Evolutionary conservation across 2,329 filamentous ascomycete species (phyloP).

Genomic region (Pseudopithomyces chartarum): DNA sequence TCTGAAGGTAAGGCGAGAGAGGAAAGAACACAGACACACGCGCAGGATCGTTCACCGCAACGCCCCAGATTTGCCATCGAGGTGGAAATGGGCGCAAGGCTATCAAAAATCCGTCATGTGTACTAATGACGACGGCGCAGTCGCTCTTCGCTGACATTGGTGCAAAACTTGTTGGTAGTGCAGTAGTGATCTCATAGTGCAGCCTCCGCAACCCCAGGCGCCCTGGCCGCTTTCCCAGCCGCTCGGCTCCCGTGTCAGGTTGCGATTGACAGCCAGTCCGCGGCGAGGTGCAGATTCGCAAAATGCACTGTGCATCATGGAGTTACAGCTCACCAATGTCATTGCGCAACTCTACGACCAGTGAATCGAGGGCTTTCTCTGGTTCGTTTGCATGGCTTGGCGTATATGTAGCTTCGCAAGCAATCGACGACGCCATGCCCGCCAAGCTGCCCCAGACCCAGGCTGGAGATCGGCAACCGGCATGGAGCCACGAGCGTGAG

Average conservation of each 20-base stretch:
- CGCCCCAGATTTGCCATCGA: conserved; percentile 1
- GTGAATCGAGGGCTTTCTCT: too few relatives aligned
- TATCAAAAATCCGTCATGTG: neutral
- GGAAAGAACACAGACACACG: neutral
- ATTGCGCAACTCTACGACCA: neutral
- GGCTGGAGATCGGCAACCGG: neutral
- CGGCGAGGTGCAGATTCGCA: too few relatives aligned
- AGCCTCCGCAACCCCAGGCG: neutral
- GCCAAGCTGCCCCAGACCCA: neutral
- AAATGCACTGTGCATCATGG: too few relatives aligned
- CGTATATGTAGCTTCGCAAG: neutral
- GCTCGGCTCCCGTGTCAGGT: too few relatives aligned
- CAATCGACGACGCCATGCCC: neutral
- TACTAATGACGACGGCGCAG: neutral
- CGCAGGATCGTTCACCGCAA: neutral
- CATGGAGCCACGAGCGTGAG: neutral
- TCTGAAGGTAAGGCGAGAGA: neutral
- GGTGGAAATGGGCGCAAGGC: neutral
- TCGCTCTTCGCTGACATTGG: neutral
- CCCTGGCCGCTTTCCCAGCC: neutral
- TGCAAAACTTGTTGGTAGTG: neutral
- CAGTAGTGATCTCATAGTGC: neutral
- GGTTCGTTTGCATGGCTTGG: too few relatives aligned
- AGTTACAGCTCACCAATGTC: too few relatives aligned
- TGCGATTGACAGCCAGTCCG: too few relatives aligned